Evolutionary conservation across 2,329 filamentous ascomycete species (phyloP), one percentile per base, ranked within the genome.

Genomic region (Malbranchea zuffiana): DNA sequence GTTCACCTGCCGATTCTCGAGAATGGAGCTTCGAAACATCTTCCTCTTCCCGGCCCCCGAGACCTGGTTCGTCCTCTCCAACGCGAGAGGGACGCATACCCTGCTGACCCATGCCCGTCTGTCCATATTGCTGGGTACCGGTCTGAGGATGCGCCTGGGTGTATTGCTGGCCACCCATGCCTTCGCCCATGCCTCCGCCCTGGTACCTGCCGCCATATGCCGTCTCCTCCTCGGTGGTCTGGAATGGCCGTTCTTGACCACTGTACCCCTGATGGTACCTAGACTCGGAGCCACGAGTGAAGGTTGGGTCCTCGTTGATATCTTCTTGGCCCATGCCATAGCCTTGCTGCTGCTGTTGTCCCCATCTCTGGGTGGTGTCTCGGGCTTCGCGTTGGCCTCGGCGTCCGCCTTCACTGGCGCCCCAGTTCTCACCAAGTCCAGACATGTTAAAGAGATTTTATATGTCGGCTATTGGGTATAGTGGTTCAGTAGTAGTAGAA

Each of bases 351-450:
- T 23, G 19, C 25, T 35, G 33, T 18, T 23, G 23, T 30, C 13
- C 11, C 12, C 18, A 5, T n/a, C 18, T 30, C 7, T 27, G 35
- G 6, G 35, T 31, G 11, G 25, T 31, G 17, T n/a, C n/a, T n/a
- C n/a, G n/a, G n/a, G n/a, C n/a, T 13, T 20, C 20, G 26, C 24
- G 8, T 26, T 43, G 40, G n/a, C 32, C 37, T 5, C 34, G 34
- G 16, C 44, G 41, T 13, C 30, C 27, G 31, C 28, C 16, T n/a
- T n/a, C n/a, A n/a, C n/a, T n/a, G 6, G 37, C 13, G 17, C 23
- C 31, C 40, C 37, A 43, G 23, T 27, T 36, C 30, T 43, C 32
- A 19, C 32, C 29, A 21, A 31, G 33, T 25, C 43, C 41, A 16
- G 43, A 38, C 43, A 45, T 45, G 21, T n/a, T 38, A 27, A 18